These are phyloP conservation scores for Zygosaccharomyces sapae DNA, from an alignment of 1,139 yeast genomes.

Conservation along the genomic window DNA sequence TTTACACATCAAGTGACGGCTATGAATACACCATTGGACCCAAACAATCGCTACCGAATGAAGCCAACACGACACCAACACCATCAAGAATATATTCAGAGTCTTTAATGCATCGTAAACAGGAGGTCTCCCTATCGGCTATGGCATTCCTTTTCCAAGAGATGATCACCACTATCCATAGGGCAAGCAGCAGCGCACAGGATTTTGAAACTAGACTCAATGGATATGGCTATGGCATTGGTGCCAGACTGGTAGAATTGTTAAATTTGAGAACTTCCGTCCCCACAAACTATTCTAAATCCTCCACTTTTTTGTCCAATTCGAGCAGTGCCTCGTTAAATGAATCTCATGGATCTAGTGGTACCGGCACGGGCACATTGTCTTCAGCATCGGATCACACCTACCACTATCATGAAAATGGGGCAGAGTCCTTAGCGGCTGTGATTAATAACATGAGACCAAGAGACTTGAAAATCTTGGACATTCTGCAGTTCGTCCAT, in stretches of 20 bases:
- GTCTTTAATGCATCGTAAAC: slow-evolving; percentile 28
- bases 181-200: slow-evolving; percentile 24
- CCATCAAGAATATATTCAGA: slow-evolving; percentile 26
- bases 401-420: slow-evolving; percentile 11
- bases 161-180: slow-evolving; percentile 28
- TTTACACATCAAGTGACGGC: slow-evolving; percentile 15
- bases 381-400: slow-evolving; percentile 14
- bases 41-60: slow-evolving; percentile 26
- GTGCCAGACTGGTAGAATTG: slow-evolving; percentile 56
- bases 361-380: slow-evolving; percentile 9
- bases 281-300: slow-evolving; percentile 20
- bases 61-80: slow-evolving; percentile 14
- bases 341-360: slow-evolving; percentile 47
- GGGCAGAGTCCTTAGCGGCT: slow-evolving; percentile 23
- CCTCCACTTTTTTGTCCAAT: slow-evolving; percentile 17
- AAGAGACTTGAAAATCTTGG: slow-evolving; percentile 69
- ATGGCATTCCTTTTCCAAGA: slow-evolving; percentile 34
- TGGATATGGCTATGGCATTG: slow-evolving; percentile 70
- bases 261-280: slow-evolving; percentile 49
- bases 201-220: slow-evolving; percentile 71
- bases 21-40: slow-evolving; percentile 29
- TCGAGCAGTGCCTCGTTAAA: slow-evolving; percentile 8
- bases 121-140: slow-evolving; percentile 37
- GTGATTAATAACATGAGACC: slow-evolving; percentile 30
- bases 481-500: slow-evolving; percentile 78